Evolutionary conservation across 192 early-diverging fungal genomes (phyloP).

Genomic region (Kickxella alabastrina): DNA sequence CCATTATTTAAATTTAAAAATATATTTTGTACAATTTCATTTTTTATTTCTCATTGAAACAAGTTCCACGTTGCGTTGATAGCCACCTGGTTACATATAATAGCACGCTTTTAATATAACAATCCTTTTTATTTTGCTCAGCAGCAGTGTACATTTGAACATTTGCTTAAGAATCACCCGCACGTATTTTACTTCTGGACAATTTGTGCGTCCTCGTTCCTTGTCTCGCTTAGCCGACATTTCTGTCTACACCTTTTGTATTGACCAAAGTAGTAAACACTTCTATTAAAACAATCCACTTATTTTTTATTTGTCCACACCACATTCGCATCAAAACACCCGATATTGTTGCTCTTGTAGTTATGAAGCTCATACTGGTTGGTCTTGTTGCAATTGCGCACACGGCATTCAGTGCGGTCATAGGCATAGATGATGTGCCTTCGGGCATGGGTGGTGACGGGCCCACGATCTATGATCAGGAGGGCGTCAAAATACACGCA

Average conservation of each 20-base stretch:
- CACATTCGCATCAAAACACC: too few relatives aligned
- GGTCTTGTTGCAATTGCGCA: constrained; percentile 1
- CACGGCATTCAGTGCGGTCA: neutral
- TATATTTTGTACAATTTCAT: neutral
- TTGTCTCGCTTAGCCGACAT: too few relatives aligned
- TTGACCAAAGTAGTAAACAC: too few relatives aligned
- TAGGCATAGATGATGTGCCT: constrained; percentile 1
- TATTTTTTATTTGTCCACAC: constrained; percentile 1
- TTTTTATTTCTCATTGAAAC: too few relatives aligned
- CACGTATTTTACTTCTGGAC: constrained; percentile 10
- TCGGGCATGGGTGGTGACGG: constrained; percentile 1
- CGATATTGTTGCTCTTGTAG: neutral
- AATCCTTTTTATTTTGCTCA: neutral
- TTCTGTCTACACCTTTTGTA: too few relatives aligned
- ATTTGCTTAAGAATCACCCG: neutral
- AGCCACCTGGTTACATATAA: too few relatives aligned
- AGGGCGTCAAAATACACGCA: constrained; percentile 24
- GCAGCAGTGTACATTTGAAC: neutral
- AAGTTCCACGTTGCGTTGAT: too few relatives aligned
- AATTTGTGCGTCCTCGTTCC: neutral
- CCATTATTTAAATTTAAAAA: neutral
- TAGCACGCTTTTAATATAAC: neutral
- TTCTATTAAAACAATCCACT: too few relatives aligned
- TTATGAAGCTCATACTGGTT: constrained; percentile 4
- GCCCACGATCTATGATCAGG: constrained; percentile 11